A percentile compares a stretch with the other conserved stretches of the same genome.
phyloP scores from a whole-genome alignment of 768 basidiomycete genomes.

The Rubroboletus satanas region DNA sequence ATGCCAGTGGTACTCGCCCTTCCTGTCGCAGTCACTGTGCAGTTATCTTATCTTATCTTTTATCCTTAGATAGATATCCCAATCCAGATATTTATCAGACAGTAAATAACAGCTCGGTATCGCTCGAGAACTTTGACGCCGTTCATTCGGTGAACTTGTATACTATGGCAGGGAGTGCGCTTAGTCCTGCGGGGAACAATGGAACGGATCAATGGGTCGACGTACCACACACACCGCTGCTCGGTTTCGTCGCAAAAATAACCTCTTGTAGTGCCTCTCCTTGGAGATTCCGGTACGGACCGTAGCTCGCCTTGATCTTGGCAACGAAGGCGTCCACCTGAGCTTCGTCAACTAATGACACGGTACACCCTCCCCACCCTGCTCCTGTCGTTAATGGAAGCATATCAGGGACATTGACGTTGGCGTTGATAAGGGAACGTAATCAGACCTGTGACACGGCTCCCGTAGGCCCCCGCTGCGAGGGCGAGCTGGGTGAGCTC shows the following conservation, averaged over 20 bases:
- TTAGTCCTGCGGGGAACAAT: neutral
- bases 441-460: conserved; percentile 71
- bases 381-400: conserved; percentile 47
- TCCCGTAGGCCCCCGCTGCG: conserved; percentile 73
- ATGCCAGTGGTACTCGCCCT: neutral
- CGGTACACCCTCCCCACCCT: conserved; percentile 89
- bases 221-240: conserved; percentile 78
- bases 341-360: conserved; percentile 70
- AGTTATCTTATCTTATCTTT: conserved; percentile 12
- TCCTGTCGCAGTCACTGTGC: neutral
- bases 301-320: conserved; percentile 56
- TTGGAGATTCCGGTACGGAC: conserved; percentile 57
- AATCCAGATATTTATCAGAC: neutral
- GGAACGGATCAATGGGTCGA: conserved; percentile 14
- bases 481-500: conserved; percentile 60
- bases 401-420: neutral
- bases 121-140: neutral
- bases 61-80: neutral
- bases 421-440: neutral
- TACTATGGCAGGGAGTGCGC: conserved; percentile 9
- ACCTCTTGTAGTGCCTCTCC: conserved; percentile 58
- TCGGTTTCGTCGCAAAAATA: conserved; percentile 81
- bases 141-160: conserved; percentile 28
- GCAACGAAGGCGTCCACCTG: conserved; percentile 62
- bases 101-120: neutral